Percentiles rank a stretch among this genome's conserved stretches.
Conservation (phyloP, 805 yeast genomes). For the Pichia exigua region DNA sequence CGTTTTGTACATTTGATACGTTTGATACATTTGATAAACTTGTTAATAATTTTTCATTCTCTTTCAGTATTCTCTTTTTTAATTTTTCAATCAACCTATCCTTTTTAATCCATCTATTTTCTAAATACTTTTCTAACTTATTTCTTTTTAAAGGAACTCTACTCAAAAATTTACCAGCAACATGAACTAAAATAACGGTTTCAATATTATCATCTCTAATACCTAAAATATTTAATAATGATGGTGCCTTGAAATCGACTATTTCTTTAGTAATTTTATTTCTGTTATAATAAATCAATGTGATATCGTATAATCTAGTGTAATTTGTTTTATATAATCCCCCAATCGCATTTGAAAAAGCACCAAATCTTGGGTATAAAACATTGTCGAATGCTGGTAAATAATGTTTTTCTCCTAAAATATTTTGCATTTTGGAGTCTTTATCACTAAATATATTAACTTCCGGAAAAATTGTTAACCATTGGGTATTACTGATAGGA, state of each 20-base stretch:
- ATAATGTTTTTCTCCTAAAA: slow-evolving; percentile 46
- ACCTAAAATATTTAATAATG: slow-evolving; percentile 31
- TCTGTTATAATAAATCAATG: slow-evolving; percentile 36
- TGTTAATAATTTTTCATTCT: neutral
- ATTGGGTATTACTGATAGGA: slow-evolving; percentile 30
- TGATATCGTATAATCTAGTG: slow-evolving; percentile 46
- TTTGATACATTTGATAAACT: no score
- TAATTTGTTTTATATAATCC: slow-evolving; percentile 34
- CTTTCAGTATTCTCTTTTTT: slow-evolving; percentile 20
- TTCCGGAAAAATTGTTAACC: slow-evolving; percentile 80
- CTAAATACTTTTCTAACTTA: slow-evolving; percentile 69
- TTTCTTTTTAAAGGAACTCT: slow-evolving; percentile 46
- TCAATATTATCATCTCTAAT: slow-evolving; percentile 23
- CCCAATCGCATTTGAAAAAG: slow-evolving; percentile 42
- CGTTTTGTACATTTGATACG: neutral
- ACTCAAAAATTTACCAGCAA: slow-evolving; percentile 38
- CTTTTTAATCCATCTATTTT: slow-evolving; percentile 62
- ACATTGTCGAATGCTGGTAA: slow-evolving; percentile 54
- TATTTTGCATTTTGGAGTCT: slow-evolving; percentile 41
- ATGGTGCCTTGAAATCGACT: slow-evolving; percentile 28
- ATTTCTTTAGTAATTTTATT: slow-evolving; percentile 7
- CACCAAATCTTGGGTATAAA: slow-evolving; percentile 71
- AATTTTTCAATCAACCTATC: slow-evolving; percentile 43
- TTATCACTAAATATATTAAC: slow-evolving; percentile 60
- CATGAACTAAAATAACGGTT: slow-evolving; percentile 35